Evolutionary conservation across 1,139 yeast genomes (phyloP).

Genomic region (Scheffersomyces illinoinensis): DNA sequence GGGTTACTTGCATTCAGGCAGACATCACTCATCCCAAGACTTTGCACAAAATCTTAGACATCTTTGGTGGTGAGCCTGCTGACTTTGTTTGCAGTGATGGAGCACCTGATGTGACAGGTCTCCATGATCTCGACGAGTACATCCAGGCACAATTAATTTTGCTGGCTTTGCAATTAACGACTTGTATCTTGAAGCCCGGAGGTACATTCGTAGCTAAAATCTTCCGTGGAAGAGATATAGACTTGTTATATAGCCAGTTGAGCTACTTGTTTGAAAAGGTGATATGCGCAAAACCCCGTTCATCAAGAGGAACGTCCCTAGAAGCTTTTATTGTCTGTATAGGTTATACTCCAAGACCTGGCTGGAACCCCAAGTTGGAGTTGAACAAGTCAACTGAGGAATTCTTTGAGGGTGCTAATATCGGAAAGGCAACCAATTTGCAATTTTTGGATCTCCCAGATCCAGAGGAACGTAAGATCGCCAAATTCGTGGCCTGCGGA

Average conservation of each 20-base stretch:
- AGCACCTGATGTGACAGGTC: constrained; percentile 97
- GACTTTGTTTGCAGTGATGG: constrained; percentile 97
- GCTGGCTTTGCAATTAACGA: constrained; percentile 87
- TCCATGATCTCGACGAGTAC: constrained; percentile 94
- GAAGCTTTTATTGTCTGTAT: constrained; percentile 93
- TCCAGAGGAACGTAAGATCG: constrained; percentile 67
- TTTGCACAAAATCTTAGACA: constrained; percentile 65
- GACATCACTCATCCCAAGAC: constrained; percentile 97
- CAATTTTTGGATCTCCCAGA: constrained; percentile 42
- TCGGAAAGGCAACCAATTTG: constrained; percentile 54
- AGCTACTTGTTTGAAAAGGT: constrained; percentile 83
- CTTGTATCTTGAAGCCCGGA: constrained; percentile 82
- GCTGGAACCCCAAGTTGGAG: constrained; percentile 74
- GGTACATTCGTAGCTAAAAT: constrained; percentile 96
- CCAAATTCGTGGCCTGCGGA: constrained; percentile 93
- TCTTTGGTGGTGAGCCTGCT: constrained; percentile 89
- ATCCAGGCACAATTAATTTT: constrained; percentile 92
- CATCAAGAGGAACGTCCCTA: constrained; percentile 89
- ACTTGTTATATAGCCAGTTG: constrained; percentile 83
- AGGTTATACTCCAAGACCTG: constrained; percentile 77
- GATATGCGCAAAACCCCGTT: constrained; percentile 92
- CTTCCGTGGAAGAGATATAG: constrained; percentile 93
- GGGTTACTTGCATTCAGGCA: constrained; percentile 88
- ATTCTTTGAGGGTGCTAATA: constrained; percentile 66
- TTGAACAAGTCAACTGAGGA: constrained; percentile 71